Evolutionary conservation across 2,329 filamentous ascomycete species (phyloP).

Genomic region (Colletotrichum cereale): DNA sequence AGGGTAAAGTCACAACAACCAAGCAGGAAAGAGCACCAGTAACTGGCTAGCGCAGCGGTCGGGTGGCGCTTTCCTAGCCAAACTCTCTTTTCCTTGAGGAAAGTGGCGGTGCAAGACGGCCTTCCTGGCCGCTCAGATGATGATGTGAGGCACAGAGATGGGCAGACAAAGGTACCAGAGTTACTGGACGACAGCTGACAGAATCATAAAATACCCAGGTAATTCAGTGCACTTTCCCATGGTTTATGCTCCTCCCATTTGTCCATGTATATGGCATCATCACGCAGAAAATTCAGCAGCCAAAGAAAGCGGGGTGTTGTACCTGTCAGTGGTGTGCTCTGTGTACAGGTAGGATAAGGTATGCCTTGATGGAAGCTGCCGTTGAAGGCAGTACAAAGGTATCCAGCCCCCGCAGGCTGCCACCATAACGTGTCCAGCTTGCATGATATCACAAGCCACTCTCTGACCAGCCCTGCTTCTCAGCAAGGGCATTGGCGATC

Average conservation of each 20-base stretch:
- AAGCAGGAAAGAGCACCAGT: background rate
- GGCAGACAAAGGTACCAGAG: background rate
- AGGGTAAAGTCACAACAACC: constrained; percentile 11
- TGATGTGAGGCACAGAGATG: constrained; percentile 1
- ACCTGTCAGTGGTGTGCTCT: background rate
- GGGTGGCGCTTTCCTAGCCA: constrained; percentile 14
- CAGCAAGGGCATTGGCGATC: background rate
- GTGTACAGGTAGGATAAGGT: background rate
- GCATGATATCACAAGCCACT: constrained; percentile 5
- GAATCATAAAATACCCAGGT: background rate
- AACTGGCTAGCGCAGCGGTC: constrained; percentile 14
- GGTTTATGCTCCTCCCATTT: background rate
- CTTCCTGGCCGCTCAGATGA: constrained; percentile 1
- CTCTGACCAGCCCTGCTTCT: constrained; percentile 9
- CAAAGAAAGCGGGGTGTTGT: constrained; percentile 22
- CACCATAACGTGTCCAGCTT: background rate
- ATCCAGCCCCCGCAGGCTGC: background rate
- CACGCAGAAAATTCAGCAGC: constrained; percentile 11
- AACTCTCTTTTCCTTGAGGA: constrained; percentile 1
- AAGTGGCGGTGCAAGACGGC: constrained; percentile 26
- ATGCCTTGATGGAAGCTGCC: background rate
- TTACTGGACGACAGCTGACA: background rate
- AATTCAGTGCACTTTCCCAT: background rate
- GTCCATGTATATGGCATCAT: background rate
- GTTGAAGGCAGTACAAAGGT: constrained; percentile 3